These are phyloP conservation scores for Saccharomycopsis microspora DNA, from an alignment of 805 yeast genomes.

Conservation along the genomic window DNA sequence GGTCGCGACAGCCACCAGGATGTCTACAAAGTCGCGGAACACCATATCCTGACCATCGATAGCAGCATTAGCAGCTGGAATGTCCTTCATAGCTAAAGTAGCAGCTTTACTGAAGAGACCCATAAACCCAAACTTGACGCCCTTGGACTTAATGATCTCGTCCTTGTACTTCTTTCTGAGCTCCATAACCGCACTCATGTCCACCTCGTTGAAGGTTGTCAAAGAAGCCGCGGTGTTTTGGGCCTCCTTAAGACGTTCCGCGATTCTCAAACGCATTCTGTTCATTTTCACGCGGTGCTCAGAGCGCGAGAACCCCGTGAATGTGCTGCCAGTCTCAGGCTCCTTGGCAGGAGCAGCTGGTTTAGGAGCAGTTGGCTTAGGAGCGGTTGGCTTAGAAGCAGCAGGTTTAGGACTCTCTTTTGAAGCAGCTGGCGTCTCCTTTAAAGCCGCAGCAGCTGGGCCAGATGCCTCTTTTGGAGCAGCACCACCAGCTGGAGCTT, in stretches of 20 bases:
- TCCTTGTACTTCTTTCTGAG: constrained; percentile 96
- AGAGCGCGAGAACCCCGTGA: constrained; percentile 57
- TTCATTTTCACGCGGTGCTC: constrained; percentile 96
- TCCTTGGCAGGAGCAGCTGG: constrained; percentile 5
- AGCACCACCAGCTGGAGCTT: constrained; percentile 48
- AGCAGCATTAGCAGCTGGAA: constrained; percentile 92
- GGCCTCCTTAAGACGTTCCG: constrained; percentile 97
- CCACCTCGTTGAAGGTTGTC: constrained; percentile 97
- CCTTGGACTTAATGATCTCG: constrained; percentile 87
- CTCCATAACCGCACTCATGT: constrained; percentile 84
- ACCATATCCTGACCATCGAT: constrained; percentile 92
- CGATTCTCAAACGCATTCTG: constrained; percentile 98
- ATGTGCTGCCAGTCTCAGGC: constrained; percentile 21
- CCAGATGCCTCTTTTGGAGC: constrained; percentile 23
- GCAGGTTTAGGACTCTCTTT: constrained; percentile 22
- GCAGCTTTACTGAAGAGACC: constrained; percentile 95
- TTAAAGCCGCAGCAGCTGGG: constrained; percentile 14
- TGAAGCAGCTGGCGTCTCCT: constrained; percentile 22
- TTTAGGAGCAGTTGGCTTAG: constrained; percentile 21
- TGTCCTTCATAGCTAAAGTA: constrained; percentile 84
- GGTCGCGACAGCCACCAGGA: constrained; percentile 95
- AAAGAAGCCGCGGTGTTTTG: constrained; percentile 98
- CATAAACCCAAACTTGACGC: constrained; percentile 96
- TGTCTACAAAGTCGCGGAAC: constrained; percentile 92
- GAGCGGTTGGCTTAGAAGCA: constrained; percentile 20